Base-by-base conservation (phyloP, 805 yeast species). In the Teunomyces cretensis region DNA sequence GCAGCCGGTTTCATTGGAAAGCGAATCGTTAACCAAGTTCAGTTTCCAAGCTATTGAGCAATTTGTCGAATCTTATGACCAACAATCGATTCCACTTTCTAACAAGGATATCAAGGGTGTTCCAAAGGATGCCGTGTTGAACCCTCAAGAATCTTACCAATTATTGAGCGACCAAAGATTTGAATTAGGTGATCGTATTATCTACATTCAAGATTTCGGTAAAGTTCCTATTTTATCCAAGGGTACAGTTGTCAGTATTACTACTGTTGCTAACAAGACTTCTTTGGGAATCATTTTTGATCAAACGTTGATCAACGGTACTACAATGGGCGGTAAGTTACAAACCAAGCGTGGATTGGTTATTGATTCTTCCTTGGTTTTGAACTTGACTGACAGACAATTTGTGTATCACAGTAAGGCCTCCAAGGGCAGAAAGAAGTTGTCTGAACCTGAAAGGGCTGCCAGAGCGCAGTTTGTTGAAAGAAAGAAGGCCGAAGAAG, bases 151-250 rank as follows among this genome's bases (percentile, higher is more conserved):
- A 32, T 88, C 96, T 0, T 79, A 79, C 58, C 83, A 85, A 56
- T 73, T 82, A 51, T 74, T 94, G 53, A 79, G 85, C 45, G 75
- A 76, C 33, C 99, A 94, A 69, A 68, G 74, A 38, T 94, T 94
- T 61, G 76, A 78, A 24, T 73, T 94, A 16, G 99, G 99, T 56
- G 97, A 94, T 59, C 79, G 99, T 49, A 88, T 94, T 26, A 78
- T 87, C 17, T 90, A 88, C 53, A 86, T 89, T 16, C 85, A 86
- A 55, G 87, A 84, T 55, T 81, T 87, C 17, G 98, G 98, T 42
- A 89, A 88, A 58, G 96, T 91, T 12, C 96, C 97, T 22, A 67
- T 84, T 45, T 89, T 86, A 60, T 77, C 88, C 19, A 86, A 86
- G 57, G 99, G 99, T 62, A 90, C 97, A 1, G 96, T 94, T 44